Evolutionary conservation across 805 yeast species (phyloP).

Genomic region (Cyberlindnera xishuangbannaensis): DNA sequence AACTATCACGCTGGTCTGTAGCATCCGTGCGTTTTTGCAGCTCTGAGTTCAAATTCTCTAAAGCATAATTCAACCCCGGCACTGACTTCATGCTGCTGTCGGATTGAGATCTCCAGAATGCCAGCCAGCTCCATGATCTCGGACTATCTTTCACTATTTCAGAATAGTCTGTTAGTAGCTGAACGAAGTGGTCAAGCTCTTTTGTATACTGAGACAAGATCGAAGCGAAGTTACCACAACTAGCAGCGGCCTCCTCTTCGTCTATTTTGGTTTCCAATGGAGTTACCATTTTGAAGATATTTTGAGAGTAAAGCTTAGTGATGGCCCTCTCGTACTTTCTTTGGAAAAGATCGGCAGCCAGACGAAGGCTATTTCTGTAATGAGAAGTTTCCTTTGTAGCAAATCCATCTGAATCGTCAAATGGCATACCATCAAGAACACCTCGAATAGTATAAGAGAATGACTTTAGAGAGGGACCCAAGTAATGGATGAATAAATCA

Average conservation of each 20-base stretch:
- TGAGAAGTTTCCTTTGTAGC: constrained; percentile 37
- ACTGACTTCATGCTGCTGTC: constrained; percentile 1
- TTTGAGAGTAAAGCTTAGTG: constrained; percentile 43
- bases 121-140: constrained; percentile 43
- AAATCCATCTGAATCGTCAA: constrained; percentile 32
- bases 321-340: constrained; percentile 53
- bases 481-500: constrained; percentile 56
- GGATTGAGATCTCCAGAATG: constrained; percentile 38
- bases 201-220: constrained; percentile 56
- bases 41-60: constrained; percentile 12
- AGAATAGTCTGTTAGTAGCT: constrained; percentile 36
- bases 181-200: constrained; percentile 47
- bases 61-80: constrained; percentile 16
- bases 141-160: constrained; percentile 17
- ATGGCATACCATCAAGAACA: constrained; percentile 55
- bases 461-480: constrained; percentile 70
- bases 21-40: constrained; percentile 22
- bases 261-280: constrained; percentile 41
- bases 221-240: constrained; percentile 74
- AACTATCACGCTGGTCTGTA: constrained; percentile 11
- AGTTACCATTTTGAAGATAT: constrained; percentile 10
- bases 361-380: constrained; percentile 39
- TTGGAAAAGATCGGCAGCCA: constrained; percentile 52
- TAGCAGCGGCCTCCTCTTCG: constrained; percentile 78
- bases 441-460: constrained; percentile 58